A percentile compares a stretch with the other conserved stretches of the same genome.
phyloP scores from a whole-genome alignment of 169 alveolate genomes.

The Eimeria falciformis region DNA sequence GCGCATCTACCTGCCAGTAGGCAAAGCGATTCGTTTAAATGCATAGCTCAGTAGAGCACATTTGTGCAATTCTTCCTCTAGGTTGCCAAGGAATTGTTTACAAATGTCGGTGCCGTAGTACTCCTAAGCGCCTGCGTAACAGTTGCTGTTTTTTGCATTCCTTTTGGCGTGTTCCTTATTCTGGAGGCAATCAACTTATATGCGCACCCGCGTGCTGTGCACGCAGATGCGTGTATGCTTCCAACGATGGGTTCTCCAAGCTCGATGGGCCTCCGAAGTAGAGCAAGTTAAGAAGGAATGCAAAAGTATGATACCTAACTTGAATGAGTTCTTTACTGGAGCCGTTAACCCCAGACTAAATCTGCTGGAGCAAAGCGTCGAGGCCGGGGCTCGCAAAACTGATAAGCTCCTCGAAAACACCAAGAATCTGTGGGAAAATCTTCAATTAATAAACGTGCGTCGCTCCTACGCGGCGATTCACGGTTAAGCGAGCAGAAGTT shows the following conservation, averaged over 20 bases:
- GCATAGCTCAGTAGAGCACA: not conserved
- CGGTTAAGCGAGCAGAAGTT: too few relatives aligned
- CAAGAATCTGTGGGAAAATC: constrained; percentile 16
- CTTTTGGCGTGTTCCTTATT: too few relatives aligned
- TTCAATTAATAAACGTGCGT: constrained; percentile 44
- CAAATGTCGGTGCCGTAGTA: too few relatives aligned
- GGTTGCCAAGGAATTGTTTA: too few relatives aligned
- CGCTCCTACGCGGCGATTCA: too few relatives aligned
- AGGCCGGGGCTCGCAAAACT: constrained; percentile 33
- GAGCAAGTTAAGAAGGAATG: constrained; percentile 21
- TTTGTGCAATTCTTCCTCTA: too few relatives aligned
- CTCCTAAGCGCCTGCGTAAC: too few relatives aligned
- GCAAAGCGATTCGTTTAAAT: not conserved
- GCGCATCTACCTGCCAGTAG: not conserved
- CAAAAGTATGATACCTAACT: constrained; percentile 1
- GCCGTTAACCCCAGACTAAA: constrained; percentile 40
- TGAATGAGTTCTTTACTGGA: not conserved
- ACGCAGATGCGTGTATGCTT: constrained; percentile 35
- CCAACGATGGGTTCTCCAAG: constrained; percentile 44
- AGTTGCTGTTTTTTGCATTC: too few relatives aligned
- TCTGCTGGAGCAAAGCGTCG: constrained; percentile 40
- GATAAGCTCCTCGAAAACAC: not conserved
- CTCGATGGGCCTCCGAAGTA: constrained; percentile 52
- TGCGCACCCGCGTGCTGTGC: not conserved
- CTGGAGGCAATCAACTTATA: not conserved